These are phyloP conservation scores for Colletotrichum sp. DNA, from an alignment of 2,329 filamentous ascomycete genomes.

Conservation along the genomic window DNA sequence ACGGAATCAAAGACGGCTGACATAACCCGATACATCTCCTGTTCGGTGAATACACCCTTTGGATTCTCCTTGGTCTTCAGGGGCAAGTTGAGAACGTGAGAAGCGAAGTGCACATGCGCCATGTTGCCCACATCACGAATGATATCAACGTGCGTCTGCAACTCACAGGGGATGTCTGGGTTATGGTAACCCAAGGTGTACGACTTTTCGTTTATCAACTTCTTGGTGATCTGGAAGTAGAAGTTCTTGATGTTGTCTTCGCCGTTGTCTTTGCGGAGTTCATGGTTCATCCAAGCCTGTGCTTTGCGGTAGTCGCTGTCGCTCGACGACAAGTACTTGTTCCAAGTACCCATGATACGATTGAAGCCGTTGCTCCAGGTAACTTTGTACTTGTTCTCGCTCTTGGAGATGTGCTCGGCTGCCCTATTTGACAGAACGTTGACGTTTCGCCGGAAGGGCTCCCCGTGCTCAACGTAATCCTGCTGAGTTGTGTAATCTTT, in stretches of 20 bases:
- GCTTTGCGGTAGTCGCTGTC: conserved; percentile 52
- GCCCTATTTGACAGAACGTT: conserved; percentile 66
- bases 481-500: neutral
- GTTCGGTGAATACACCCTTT: conserved; percentile 60
- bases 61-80: conserved; percentile 67
- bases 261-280: conserved; percentile 61
- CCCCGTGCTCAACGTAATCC: neutral
- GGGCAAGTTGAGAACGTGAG: conserved; percentile 68
- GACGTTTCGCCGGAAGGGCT: conserved; percentile 36
- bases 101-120: conserved; percentile 67
- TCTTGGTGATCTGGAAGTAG: conserved; percentile 66
- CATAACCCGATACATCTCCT: conserved; percentile 66
- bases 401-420: conserved; percentile 66
- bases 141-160: conserved; percentile 67
- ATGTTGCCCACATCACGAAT: conserved; percentile 74
- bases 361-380: conserved; percentile 69
- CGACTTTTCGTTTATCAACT: conserved; percentile 68
- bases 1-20: conserved; percentile 69
- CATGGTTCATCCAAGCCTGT: conserved; percentile 58
- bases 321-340: conserved; percentile 59
- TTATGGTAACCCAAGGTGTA: conserved; percentile 57
- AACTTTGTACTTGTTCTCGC: conserved; percentile 66
- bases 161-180: conserved; percentile 20
- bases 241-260: conserved; percentile 67
- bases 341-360: conserved; percentile 60